Evolutionary conservation across 2,329 filamentous ascomycete species (phyloP), one percentile per base, ranked within the genome.

Genomic region (Fusarium burgessii): DNA sequence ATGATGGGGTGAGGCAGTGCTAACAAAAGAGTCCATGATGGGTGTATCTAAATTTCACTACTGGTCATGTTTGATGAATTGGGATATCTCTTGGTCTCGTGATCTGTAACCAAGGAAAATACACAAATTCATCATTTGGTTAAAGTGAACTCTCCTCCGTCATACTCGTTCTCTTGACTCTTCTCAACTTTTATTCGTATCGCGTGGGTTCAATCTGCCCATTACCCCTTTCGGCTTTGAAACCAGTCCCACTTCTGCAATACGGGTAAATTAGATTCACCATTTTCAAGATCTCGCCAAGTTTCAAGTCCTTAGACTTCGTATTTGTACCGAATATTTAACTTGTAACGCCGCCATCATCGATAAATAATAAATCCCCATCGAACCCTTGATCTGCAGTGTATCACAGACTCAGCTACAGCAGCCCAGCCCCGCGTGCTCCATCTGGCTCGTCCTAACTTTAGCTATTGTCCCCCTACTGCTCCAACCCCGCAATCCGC

Each of bases 401-500:
- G 35, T 25, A 47, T 52, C 63, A 46, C 57, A 54, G 55, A 33
- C 35, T 29, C 52, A 42, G 20, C 43, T 43, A 58, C 42, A 29
- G 23, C 29, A 50, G 47, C 20, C 47, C 47, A 13, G 65, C 71
- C 71, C 62, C 59, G 59, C 69, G 52, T 57, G 49, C 62, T 62
- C 47, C 42, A 41, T 52, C 46, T 62, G 25, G 11, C 45, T 40
- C 32, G 42, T 59, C 58, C 59, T 63, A 25, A 63, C 64, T 55
- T 38, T 51, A 38, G 42, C 62, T 62, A 55, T 45, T 32, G 25
- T 55, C 61, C 51, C 50, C 68, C 66, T 66, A 43, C 46, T 59
- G 59, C 50, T 29, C n/a, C 66, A 72, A 76, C 74, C 74, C 74
- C 74, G 74, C 74, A 72, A 71, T 71, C 70, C 70, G 66, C 41